These are phyloP conservation scores for Musa itinerans DNA, from an alignment of 176 grass and related monocot genomes.

Conservation along the genomic window DNA sequence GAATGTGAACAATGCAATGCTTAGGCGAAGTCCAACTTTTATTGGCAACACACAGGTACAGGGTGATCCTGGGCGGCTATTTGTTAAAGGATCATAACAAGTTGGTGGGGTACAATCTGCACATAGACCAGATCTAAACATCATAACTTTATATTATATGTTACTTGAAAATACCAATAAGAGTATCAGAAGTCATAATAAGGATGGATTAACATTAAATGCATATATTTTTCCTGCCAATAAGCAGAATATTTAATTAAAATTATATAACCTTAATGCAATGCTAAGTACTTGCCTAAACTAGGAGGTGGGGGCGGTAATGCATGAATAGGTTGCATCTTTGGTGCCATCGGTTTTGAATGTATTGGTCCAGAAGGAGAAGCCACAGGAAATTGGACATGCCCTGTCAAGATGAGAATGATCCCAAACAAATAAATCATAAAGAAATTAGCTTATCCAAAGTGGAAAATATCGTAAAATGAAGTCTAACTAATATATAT, in stretches of 20 bases:
- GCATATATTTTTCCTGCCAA: too few relatives aligned
- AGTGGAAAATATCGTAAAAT: constrained; percentile 12
- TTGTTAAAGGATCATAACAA: constrained; percentile 68
- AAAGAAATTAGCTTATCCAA: constrained; percentile 6
- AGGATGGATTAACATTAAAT: not conserved
- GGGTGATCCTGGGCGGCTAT: constrained; percentile 61
- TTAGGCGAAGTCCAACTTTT: constrained; percentile 71
- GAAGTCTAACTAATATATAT: not conserved
- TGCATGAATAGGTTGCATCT: constrained; percentile 35
- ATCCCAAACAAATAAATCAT: constrained; percentile 21
- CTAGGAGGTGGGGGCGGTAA: constrained; percentile 55
- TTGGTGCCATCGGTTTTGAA: constrained; percentile 32
- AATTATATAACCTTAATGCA: not conserved
- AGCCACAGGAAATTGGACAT: constrained; percentile 26
- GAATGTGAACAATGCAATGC: constrained; percentile 68
- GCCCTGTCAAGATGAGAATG: constrained; percentile 37
- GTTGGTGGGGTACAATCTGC: constrained; percentile 57
- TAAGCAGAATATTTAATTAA: not conserved
- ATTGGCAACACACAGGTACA: constrained; percentile 81
- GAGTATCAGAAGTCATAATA: not conserved
- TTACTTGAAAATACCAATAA: not conserved
- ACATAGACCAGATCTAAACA: constrained; percentile 10
- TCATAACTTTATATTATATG: not conserved
- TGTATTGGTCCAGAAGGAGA: constrained; percentile 27
- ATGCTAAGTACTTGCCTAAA: constrained; percentile 46